Evolutionary conservation across 768 basidiomycete species (phyloP).

Genomic region (Tubosaeta brunneosetosa): DNA sequence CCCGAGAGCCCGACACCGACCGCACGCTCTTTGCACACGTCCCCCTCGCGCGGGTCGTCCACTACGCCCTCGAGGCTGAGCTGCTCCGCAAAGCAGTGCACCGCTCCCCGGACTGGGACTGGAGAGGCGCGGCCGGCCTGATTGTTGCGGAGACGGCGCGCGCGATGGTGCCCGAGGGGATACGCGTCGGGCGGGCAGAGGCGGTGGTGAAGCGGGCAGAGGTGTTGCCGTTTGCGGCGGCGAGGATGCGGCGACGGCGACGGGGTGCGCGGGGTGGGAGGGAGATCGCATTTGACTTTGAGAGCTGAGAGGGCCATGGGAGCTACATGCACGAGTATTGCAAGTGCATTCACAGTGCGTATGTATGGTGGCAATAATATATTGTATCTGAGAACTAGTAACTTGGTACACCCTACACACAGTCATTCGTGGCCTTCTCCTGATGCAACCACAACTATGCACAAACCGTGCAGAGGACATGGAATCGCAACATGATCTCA

Average conservation of each 20-base stretch:
- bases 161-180: slow-evolving; percentile 18
- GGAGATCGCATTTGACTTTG: slow-evolving; percentile 13
- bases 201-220: background rate
- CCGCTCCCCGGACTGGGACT: slow-evolving; percentile 19
- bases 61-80: slow-evolving; percentile 15
- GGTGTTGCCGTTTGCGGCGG: slow-evolving; percentile 19
- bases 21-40: slow-evolving; percentile 14
- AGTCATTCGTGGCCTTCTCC: too few relatives aligned
- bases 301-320: background rate
- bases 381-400: too few relatives aligned
- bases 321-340: too few relatives aligned
- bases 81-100: slow-evolving; percentile 20
- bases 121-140: slow-evolving; percentile 11
- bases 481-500: too few relatives aligned
- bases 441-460: too few relatives aligned
- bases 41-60: slow-evolving; percentile 21
- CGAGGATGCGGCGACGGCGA: slow-evolving; percentile 22
- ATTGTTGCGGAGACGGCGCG: slow-evolving; percentile 17
- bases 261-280: slow-evolving; percentile 17
- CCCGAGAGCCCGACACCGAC: background rate
- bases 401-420: too few relatives aligned
- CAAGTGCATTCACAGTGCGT: too few relatives aligned
- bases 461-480: too few relatives aligned
- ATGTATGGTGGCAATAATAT: too few relatives aligned
- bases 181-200: background rate